Evolutionary conservation across 805 yeast species (phyloP), one percentile per base, ranked within the genome.

Genomic region (Wickerhamomyces kurtzmanii): DNA sequence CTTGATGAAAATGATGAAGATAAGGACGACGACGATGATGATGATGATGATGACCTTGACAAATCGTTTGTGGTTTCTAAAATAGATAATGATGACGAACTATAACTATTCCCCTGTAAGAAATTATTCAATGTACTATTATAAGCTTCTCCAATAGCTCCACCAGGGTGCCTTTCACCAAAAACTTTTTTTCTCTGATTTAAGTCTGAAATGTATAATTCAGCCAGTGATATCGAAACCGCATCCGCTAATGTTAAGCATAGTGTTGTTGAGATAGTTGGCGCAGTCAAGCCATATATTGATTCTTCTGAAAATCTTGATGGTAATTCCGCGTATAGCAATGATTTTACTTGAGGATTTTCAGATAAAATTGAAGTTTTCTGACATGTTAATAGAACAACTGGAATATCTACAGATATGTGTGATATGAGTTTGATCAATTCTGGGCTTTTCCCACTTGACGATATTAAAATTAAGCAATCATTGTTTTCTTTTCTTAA

Each of bases 391-490:
- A 82, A 61, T 22, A 79, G 55, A 2, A 83, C 55, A 6, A 72
- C 62, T 1, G 81, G 76, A 10, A 75, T 55, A 1, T 56, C 47
- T 2, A 45, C 39, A 0, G 81, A 71, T 5, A 78, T 50, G 42
- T 79, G 82, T 1, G 75, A 72, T 22, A 56, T 17, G 16, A 56
- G 40, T 37, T 61, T 44, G 10, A 73, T 31, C 20, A 86, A 62
- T 47, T 85, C 96, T 0, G 86, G 82, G 1, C 94, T 79, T 41
- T 75, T 76, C 1, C 96, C 96, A 17, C 89, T 75, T 2, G 87
- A 80, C 0, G 87, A 73, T 20, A 85, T 70, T 42, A 83, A 57
- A 3, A 86, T 50, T 29, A 85, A 35, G 18, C 70, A 57, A 37
- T 79, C 83, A 32, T 65, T 65, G 15, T 64, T 56, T 12, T 64